phyloP scores from a whole-genome alignment of 345 rosid species.

The Psidium friedrichsthalianum region DNA sequence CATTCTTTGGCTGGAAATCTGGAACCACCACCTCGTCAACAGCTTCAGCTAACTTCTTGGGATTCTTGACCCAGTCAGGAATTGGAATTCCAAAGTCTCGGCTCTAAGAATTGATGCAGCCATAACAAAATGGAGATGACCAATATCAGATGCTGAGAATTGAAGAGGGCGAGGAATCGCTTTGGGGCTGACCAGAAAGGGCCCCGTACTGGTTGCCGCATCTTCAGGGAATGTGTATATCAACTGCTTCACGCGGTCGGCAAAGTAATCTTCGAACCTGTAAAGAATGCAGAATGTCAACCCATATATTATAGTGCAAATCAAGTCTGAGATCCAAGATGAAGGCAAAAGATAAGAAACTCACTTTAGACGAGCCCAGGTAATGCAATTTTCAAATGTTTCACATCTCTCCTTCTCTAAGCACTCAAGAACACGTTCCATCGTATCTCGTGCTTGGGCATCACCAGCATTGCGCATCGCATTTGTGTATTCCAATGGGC shows the following conservation, averaged over 20 bases:
- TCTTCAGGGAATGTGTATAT: conserved; percentile 89
- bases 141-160: conserved; percentile 54
- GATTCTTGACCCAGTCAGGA: conserved; percentile 75
- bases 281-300: neutral
- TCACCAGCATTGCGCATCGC: conserved; percentile 76
- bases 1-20: conserved; percentile 77
- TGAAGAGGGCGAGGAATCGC: conserved; percentile 74
- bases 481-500: conserved; percentile 59
- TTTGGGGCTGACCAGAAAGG: conserved; percentile 99
- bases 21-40: conserved; percentile 73
- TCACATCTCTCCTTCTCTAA: conserved; percentile 83
- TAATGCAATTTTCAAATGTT: conserved; percentile 80
- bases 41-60: conserved; percentile 53
- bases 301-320: neutral
- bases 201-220: conserved; percentile 78
- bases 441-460: conserved; percentile 93
- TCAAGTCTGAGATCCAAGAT: neutral
- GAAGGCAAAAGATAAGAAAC: neutral
- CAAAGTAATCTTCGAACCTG: conserved; percentile 94
- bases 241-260: conserved; percentile 77
- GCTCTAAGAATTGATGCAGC: conserved; percentile 85
- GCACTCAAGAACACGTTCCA: conserved; percentile 85
- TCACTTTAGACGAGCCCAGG: conserved; percentile 94
- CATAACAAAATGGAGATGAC: conserved; percentile 60
- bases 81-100: conserved; percentile 79